Conservation (phyloP, 78 protist genomes). For the slime mould (Dictyostelium discoideum) region dicty_2.7 NC_007090.3:1897001-1897500, state of each 20-base stretch:
- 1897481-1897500: too few relatives aligned
- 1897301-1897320: not conserved
- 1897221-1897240: not conserved
- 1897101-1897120: conserved; percentile 72
- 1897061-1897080: conserved; percentile 28
- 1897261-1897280: too few relatives aligned
- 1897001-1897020: conserved; percentile 27
- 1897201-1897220: not conserved
- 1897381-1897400: too few relatives aligned
- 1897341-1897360: too few relatives aligned
- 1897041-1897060: conserved; percentile 56
- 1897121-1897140: not conserved
- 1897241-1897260: not conserved
- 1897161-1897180: not conserved
- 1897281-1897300: not conserved
- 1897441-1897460: too few relatives aligned
- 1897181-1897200: not conserved
- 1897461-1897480: too few relatives aligned
- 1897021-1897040: conserved; percentile 40
- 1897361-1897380: too few relatives aligned
- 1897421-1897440: not conserved
- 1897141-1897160: not conserved
- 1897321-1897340: not conserved
- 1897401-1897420: too few relatives aligned
- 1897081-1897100: conserved; percentile 47